phyloP scores from a whole-genome alignment of 305 asterid genomes.

The Plantago coronopus region DNA sequence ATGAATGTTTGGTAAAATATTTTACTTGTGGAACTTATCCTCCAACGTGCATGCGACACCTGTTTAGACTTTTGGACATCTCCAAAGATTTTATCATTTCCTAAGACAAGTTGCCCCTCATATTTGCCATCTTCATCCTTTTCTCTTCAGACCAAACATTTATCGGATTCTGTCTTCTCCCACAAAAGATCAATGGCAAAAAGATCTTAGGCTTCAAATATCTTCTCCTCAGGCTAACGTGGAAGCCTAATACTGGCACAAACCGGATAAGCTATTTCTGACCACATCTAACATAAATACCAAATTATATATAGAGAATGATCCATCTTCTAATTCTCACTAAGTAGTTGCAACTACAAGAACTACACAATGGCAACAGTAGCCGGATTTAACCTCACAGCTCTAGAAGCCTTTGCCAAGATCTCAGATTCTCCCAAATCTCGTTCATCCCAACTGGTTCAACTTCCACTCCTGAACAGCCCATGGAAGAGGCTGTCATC shows the following conservation, averaged over 20 bases:
- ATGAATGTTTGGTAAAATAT: no score
- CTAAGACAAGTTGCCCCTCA: background rate
- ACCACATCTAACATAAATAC: no score
- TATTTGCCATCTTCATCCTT: background rate
- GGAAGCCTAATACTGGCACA: background rate
- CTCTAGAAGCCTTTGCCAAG: constrained; percentile 18
- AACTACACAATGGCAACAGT: no score
- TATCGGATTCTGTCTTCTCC: no score
- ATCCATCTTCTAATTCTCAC: no score
- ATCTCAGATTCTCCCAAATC: constrained; percentile 32
- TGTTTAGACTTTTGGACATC: background rate
- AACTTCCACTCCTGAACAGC: constrained; percentile 31
- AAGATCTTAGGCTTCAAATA: background rate
- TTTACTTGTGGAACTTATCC: no score
- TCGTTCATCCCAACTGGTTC: background rate
- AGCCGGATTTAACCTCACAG: background rate
- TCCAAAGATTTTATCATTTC: background rate
- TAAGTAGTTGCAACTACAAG: no score
- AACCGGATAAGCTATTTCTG: background rate
- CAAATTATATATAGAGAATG: no score
- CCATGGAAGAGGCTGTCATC: constrained; percentile 36
- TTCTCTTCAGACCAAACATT: no score
- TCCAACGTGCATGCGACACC: background rate
- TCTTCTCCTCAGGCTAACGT: background rate
- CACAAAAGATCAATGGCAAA: no score